Percentiles rank a stretch among this genome's conserved stretches.
Conservation (phyloP, 768 basidiomycete genomes). For the Termitomyces sp. region DNA sequence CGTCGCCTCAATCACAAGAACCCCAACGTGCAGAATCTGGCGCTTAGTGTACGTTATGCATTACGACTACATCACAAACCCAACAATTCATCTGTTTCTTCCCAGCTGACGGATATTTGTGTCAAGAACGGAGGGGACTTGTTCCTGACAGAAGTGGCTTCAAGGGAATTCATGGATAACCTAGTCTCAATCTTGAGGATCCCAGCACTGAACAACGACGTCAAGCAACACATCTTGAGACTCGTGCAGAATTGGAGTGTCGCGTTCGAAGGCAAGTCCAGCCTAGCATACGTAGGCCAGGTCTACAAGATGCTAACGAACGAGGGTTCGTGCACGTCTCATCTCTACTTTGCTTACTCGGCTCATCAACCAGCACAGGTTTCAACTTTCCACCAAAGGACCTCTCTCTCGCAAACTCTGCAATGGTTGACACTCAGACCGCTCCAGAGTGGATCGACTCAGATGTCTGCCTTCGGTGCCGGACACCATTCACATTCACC, state of each 20-base stretch:
- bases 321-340: constrained; percentile 53
- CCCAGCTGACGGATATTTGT: constrained; percentile 81
- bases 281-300: constrained; percentile 69
- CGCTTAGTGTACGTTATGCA: constrained; percentile 66
- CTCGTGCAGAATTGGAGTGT: constrained; percentile 92
- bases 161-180: constrained; percentile 92
- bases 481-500: constrained; percentile 87
- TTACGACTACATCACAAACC: not conserved
- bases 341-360: not conserved
- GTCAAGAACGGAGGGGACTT: constrained; percentile 97
- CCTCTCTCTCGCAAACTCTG: constrained; percentile 59
- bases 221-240: constrained; percentile 73
- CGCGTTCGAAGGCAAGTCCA: constrained; percentile 79
- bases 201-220: constrained; percentile 70
- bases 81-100: not conserved
- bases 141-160: constrained; percentile 79
- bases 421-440: constrained; percentile 86
- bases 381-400: constrained; percentile 84
- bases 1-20: constrained; percentile 89
- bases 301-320: constrained; percentile 71
- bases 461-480: constrained; percentile 89
- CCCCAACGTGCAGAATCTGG: constrained; percentile 87
- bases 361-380: constrained; percentile 35
- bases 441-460: constrained; percentile 98
- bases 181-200: constrained; percentile 84